phyloP scores from a whole-genome alignment of 257 asterid genomes.

The Scutellaria minor region DNA sequence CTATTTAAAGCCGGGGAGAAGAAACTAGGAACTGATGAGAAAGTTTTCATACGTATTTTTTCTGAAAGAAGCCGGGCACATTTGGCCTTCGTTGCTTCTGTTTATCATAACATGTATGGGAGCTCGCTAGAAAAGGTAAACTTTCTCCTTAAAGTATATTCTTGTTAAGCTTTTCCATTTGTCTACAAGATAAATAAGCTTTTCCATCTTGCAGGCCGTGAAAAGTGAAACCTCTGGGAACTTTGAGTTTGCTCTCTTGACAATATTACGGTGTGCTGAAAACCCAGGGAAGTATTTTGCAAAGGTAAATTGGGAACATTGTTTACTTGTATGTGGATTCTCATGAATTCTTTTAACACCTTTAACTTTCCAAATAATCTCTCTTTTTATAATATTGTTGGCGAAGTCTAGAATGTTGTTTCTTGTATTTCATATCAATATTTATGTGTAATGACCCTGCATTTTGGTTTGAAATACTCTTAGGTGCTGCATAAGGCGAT shows the following conservation, averaged over 20 bases:
- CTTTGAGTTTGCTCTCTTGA: constrained; percentile 73
- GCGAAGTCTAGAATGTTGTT: too few species aligned
- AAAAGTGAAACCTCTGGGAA: constrained; percentile 87
- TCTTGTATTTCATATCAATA: not conserved
- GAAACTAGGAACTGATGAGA: constrained; percentile 91
- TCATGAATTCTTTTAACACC: too few species aligned
- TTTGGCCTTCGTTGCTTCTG: constrained; percentile 67
- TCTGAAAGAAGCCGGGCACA: constrained; percentile 78
- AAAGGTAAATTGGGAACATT: constrained; percentile 53
- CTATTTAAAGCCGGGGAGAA: constrained; percentile 93
- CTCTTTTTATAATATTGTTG: not conserved
- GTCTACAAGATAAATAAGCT: constrained; percentile 23
- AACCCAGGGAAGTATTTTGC: constrained; percentile 85
- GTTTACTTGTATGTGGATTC: too few species aligned
- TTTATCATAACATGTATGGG: constrained; percentile 67
- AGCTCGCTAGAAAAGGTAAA: constrained; percentile 72
- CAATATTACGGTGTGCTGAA: constrained; percentile 72
- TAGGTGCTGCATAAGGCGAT: constrained; percentile 80
- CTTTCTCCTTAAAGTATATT: constrained; percentile 3
- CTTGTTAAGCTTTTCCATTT: not conserved
- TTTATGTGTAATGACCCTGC: constrained; percentile 22
- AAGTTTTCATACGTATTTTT: constrained; percentile 68
- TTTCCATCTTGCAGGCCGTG: constrained; percentile 68
- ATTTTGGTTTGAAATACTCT: not conserved
- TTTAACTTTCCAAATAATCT: not conserved